These are phyloP conservation scores for Talaromyces islandicus DNA, from an alignment of 2,329 filamentous ascomycete genomes.

Conservation along the genomic window DNA sequence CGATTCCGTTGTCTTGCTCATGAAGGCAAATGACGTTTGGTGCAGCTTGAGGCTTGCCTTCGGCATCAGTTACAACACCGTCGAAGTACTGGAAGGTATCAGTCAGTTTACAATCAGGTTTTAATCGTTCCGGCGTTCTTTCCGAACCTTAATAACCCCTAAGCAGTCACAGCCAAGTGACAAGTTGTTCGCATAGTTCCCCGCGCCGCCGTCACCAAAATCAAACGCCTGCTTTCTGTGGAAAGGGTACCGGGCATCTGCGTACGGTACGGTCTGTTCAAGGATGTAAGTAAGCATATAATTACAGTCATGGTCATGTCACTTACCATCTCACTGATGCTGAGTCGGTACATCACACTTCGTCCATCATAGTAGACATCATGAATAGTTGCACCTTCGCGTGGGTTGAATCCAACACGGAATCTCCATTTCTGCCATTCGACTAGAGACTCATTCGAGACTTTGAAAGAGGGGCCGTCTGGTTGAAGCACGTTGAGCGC, in stretches of 20 bases:
- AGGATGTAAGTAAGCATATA: neutral
- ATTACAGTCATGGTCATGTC: slow-evolving; percentile 20
- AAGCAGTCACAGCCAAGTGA: slow-evolving; percentile 66
- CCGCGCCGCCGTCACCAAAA: slow-evolving; percentile 61
- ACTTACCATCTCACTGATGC: slow-evolving; percentile 60
- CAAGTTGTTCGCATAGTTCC: slow-evolving; percentile 63
- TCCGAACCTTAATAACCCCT: slow-evolving; percentile 53
- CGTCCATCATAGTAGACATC: slow-evolving; percentile 58
- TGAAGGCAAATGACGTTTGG: slow-evolving; percentile 66
- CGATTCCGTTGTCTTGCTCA: slow-evolving; percentile 64
- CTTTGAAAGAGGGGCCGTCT: slow-evolving; percentile 57
- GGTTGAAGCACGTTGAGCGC: slow-evolving; percentile 61
- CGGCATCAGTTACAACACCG: slow-evolving; percentile 53
- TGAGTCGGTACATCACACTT: slow-evolving; percentile 60
- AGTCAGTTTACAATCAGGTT: neutral
- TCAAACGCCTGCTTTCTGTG: slow-evolving; percentile 68
- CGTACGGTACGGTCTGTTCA: slow-evolving; percentile 36
- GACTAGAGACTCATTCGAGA: slow-evolving; percentile 50
- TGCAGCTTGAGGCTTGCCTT: slow-evolving; percentile 53
- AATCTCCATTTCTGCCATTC: slow-evolving; percentile 64
- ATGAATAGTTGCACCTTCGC: slow-evolving; percentile 63
- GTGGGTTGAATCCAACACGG: slow-evolving; percentile 55
- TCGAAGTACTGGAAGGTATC: slow-evolving; percentile 45
- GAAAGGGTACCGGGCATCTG: slow-evolving; percentile 60
- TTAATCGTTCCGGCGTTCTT: neutral